Base-by-base conservation (phyloP, 352 stramenopile species). In the Discostella stelligera region DNA sequence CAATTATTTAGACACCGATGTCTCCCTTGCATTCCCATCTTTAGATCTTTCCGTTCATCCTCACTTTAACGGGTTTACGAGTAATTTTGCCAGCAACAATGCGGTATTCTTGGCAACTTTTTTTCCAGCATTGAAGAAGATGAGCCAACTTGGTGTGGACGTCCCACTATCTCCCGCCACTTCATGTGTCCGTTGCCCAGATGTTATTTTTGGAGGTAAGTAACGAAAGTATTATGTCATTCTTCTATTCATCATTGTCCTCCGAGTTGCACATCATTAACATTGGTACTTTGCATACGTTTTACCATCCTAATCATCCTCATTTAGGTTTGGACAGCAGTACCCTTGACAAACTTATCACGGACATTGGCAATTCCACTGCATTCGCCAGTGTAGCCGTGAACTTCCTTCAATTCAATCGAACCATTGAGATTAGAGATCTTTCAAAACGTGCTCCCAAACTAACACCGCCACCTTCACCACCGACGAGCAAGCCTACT, bases 61-160 rank as follows among this genome's bases (percentile, higher is more conserved):
- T 46, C 10, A 41, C 23, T 67, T 67, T 39, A 52, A 54, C 54
- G 44, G 16, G 48, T 67, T 56, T 41, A 67, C 60, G 20, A 37
- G 1, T 18, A 67, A 37, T 11, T 67, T 67, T 67, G 60, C 37
- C 5, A 44, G 25, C 13, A 21, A 56, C 37, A 56, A 67, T 37
- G 16, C 10, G 49, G 18, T 41, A 20, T 67, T 67, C 21, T 55
- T 67, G n/a, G 20, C 23, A 4, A 55, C 20, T 14, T 67, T 67
- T 20, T 67, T 53, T 21, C 10, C 7, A 13, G 60, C 60, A 56
- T 67, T 67, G 60, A 39, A 67, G 16, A 67, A 67, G 30, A 67
- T 67, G 60, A 37, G 60, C 32, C 20, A 54, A 41, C 60, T 67
- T 30, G 60, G 60, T 18, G 60, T 67, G 44, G 6, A 37, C 16